Evolutionary conservation across 768 basidiomycete species (phyloP).

Genomic region (Podaxis sp.): DNA sequence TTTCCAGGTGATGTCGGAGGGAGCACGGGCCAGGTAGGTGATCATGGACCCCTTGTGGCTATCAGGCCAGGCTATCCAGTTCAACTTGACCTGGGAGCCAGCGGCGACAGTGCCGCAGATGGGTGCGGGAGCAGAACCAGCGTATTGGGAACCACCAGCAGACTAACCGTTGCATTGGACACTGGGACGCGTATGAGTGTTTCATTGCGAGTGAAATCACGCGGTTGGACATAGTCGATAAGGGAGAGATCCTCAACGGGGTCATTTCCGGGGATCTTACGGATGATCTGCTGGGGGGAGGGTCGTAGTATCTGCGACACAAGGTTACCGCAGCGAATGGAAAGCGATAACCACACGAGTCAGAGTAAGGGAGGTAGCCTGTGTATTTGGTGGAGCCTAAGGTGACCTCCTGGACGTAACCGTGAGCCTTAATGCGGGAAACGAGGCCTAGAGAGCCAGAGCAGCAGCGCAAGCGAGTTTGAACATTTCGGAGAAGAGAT

Average conservation of each 20-base stretch:
- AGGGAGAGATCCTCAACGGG: conserved; percentile 33
- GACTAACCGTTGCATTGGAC: conserved; percentile 28
- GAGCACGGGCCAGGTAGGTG: conserved; percentile 41
- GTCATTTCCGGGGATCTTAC: conserved; percentile 32
- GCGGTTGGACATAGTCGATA: conserved; percentile 23
- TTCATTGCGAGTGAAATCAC: neutral
- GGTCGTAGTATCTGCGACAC: conserved; percentile 20
- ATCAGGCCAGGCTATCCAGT: conserved; percentile 35
- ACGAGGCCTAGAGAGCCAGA: conserved; percentile 8
- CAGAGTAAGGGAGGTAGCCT: conserved; percentile 33
- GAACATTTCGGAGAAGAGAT: conserved; percentile 2
- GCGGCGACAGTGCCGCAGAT: conserved; percentile 34
- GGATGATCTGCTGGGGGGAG: conserved; percentile 34
- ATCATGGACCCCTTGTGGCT: conserved; percentile 37
- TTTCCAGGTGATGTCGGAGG: conserved; percentile 36
- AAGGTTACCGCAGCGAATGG: neutral
- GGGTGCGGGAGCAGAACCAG: conserved; percentile 30
- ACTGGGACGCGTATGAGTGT: conserved; percentile 5
- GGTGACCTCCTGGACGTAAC: conserved; percentile 33
- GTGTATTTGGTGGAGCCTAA: conserved; percentile 29
- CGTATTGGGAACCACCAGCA: conserved; percentile 14
- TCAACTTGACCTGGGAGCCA: conserved; percentile 32
- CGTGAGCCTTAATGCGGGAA: conserved; percentile 23
- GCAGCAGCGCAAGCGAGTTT: conserved; percentile 3
- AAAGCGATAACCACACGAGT: conserved; percentile 22